These are phyloP conservation scores for Penicillium steckii DNA, from an alignment of 495 filamentous ascomycete genomes.

Conservation along the genomic window DNA sequence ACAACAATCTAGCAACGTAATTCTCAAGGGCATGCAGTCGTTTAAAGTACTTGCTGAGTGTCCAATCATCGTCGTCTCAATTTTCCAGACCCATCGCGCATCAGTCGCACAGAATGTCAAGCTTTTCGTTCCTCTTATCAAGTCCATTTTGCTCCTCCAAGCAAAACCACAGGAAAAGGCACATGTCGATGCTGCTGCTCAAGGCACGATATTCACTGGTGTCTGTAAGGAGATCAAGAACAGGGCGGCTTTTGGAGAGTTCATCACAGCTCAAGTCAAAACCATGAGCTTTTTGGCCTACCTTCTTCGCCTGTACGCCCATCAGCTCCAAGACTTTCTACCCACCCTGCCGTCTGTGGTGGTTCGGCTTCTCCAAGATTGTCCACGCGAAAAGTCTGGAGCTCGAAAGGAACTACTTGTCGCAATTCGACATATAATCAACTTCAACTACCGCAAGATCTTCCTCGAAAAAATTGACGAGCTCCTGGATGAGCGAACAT, in stretches of 20 bases:
- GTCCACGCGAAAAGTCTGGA: slow-evolving; percentile 87
- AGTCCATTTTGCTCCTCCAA: slow-evolving; percentile 82
- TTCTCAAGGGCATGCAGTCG: slow-evolving; percentile 92
- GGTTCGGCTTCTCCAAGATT: slow-evolving; percentile 88
- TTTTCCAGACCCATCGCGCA: slow-evolving; percentile 86
- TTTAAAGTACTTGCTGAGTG: slow-evolving; percentile 99
- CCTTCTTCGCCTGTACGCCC: slow-evolving; percentile 81
- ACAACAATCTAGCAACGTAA: slow-evolving; percentile 74
- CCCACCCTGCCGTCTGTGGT: slow-evolving; percentile 86
- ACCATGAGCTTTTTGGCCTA: slow-evolving; percentile 99
- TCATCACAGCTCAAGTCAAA: slow-evolving; percentile 97
- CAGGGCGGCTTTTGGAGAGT: slow-evolving; percentile 90
- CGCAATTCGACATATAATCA: slow-evolving; percentile 97
- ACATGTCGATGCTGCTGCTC: slow-evolving; percentile 74
- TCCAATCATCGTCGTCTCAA: slow-evolving; percentile 97
- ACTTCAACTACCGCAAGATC: slow-evolving; percentile 96
- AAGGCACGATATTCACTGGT: slow-evolving; percentile 81
- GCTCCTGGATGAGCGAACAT: slow-evolving; percentile 84
- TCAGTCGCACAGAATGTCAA: slow-evolving; percentile 84
- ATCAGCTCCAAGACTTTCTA: slow-evolving; percentile 86
- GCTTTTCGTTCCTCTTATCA: slow-evolving; percentile 90
- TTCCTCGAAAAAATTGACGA: slow-evolving; percentile 95
- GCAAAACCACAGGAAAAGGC: slow-evolving; percentile 92
- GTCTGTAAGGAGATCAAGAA: slow-evolving; percentile 95
- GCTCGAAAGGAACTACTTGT: slow-evolving; percentile 94